Base-by-base conservation (phyloP, 768 basidiomycete species). In the Tricholomella constricta region DNA sequence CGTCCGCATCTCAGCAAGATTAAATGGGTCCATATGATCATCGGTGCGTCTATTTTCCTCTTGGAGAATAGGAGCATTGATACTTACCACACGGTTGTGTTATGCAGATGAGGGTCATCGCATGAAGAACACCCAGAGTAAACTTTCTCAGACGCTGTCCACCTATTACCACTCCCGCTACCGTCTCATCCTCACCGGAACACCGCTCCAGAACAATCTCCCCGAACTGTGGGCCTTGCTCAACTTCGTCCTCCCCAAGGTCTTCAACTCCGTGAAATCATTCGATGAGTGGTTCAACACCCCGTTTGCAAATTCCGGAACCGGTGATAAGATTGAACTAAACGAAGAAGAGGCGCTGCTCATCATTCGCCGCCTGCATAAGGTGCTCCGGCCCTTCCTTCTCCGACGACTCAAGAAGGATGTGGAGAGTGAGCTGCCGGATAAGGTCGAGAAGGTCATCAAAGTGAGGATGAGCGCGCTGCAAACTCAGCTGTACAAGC, bases 271-370 rank as follows among this genome's bases (percentile, higher is more conserved):
- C 0, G 94, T 97, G 55, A 96, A 98, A 69, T 96, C 94, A 19
- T 98, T 99, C 68, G 97, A 98, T 63, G 97, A 98, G 66, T 99
- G 97, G 97, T 99, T 98, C 81, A 98, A 98, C 75, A 97, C 96
- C 1, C 97, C 97, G 0, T 99, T 99, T 60, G 96, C 97, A 54
- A 98, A 93, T 71, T 93, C 94, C n/a, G 96, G 96, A 26, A 91
- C 91, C 0, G 89, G 90, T 8, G 97, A 99, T 74, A 97, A 96
- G 82, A 96, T 98, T 66, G 94, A 97, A 77, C 71, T 98, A 76
- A 97, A 96, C 73, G 97, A 99, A 89, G 97, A 98, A 89, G 97
- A 99, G 77, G 91, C 93, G 3, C 79, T 98, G 32, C 88, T 98
- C 51, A 93, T 99, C 65, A 97, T 99, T 66, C 88, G 95, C 50